Evolutionary conservation across 257 asterid genomes (phyloP), one percentile per base, ranked within the genome.

Genomic region (Salvia splendens): DNA sequence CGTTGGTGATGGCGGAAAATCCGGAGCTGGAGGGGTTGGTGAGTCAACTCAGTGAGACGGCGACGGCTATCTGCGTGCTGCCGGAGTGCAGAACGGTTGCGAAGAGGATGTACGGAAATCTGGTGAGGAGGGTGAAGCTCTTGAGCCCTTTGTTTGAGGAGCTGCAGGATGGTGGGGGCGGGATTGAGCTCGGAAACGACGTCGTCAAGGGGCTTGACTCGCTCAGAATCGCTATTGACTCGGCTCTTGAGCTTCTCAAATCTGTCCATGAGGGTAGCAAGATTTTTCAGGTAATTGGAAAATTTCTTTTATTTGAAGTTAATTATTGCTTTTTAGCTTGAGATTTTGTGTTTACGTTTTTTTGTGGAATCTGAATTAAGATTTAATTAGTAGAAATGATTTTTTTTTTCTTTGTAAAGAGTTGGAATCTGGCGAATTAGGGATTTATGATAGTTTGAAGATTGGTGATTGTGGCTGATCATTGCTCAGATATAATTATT

Each of bases 111-210:
- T 87, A 85, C 70, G 38, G 86, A 12, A 85, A 87, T 82, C 82
- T 94, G 86, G 86, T 84, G 57, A 72, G 99, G 47, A 89, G 97
- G 63, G 84, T 91, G 42, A 94, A 88, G 84, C 96, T 94, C 32
- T 55, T 94, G 83, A 82, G 93, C 77, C 99, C 99, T 59, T 79
- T 94, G 49, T 74, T 88, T 59, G 99, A 94, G 79, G 99, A 94
- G 79, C 65, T 94, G 79, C 88, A 73, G 63, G 95, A 88, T 53
- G 75, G 73, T 64, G 84, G 78, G 4, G 86, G 65, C 49, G 86
- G 61, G 38, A 73, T 69, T 63, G 79, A 75, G 73, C 75, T 91
- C 41, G 80, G 64, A 10, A 79, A 81, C 78, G 96, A 91, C 75
- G 85, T 81, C 71, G 76, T 88, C 59, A 35, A 5, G 36, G 99